Evolutionary conservation across 106 monocot genomes (phyloP).

Genomic region (Dendrobium officinale): DNA sequence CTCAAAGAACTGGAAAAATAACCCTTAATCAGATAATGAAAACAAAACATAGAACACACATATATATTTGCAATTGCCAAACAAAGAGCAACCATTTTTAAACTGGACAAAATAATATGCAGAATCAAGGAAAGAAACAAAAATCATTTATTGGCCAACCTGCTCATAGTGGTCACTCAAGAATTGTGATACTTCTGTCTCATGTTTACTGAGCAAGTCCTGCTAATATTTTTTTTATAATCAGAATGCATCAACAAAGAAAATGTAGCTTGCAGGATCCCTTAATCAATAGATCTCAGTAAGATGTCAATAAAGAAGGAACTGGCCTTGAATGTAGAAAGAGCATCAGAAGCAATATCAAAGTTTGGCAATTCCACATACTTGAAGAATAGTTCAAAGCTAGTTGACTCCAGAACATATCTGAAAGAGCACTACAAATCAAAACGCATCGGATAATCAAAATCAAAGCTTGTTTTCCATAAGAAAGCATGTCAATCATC

Average conservation of each 20-base stretch:
- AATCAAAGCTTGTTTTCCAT: slow-evolving; percentile 5
- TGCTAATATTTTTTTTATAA: slow-evolving; percentile 28
- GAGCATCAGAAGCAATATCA: slow-evolving; percentile 99
- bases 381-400: slow-evolving; percentile 93
- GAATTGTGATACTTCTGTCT: slow-evolving; percentile 68
- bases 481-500: background rate
- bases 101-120: background rate
- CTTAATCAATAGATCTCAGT: background rate
- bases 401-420: slow-evolving; percentile 62
- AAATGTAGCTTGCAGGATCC: background rate
- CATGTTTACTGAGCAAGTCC: slow-evolving; percentile 97
- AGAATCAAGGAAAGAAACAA: background rate
- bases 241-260: slow-evolving; percentile 11
- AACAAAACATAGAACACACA: background rate
- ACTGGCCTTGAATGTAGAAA: slow-evolving; percentile 90
- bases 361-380: slow-evolving; percentile 93
- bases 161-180: slow-evolving; percentile 71
- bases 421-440: slow-evolving; percentile 49
- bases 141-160: slow-evolving; percentile 24
- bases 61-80: background rate
- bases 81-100: background rate
- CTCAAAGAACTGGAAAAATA: slow-evolving; percentile 85
- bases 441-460: slow-evolving; percentile 21
- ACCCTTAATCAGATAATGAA: slow-evolving; percentile 11
- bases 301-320: background rate